phyloP scores from a whole-genome alignment of 306 rosid genomes.

The Canavalia gladiata region DNA sequence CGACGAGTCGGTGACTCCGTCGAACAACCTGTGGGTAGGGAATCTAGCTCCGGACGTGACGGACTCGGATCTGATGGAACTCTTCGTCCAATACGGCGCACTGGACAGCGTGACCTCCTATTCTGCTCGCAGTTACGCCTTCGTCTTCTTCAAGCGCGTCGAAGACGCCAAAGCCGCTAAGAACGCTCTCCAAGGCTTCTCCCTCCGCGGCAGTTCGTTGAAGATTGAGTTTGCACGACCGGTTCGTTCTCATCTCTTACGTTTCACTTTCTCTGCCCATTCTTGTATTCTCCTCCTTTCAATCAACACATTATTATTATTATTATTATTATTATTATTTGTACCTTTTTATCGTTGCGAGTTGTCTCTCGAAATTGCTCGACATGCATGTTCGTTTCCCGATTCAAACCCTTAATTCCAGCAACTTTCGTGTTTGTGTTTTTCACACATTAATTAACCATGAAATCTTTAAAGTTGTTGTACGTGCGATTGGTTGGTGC shows the following conservation, averaged over 20 bases:
- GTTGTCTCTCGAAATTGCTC: background rate
- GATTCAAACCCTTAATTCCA: slow-evolving; percentile 23
- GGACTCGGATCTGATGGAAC: slow-evolving; percentile 82
- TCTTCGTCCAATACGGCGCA: slow-evolving; percentile 83
- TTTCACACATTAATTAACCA: background rate
- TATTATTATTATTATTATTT: background rate
- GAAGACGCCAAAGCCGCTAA: slow-evolving; percentile 96
- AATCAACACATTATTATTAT: background rate
- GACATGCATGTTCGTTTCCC: background rate
- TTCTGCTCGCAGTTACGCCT: slow-evolving; percentile 86
- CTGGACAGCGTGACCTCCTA: slow-evolving; percentile 86
- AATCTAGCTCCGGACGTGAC: slow-evolving; percentile 79
- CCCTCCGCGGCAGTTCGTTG: slow-evolving; percentile 66
- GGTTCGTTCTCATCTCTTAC: slow-evolving; percentile 80
- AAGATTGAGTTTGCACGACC: slow-evolving; percentile 97
- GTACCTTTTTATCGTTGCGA: background rate
- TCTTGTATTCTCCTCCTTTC: slow-evolving; percentile 36
- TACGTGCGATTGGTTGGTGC: background rate
- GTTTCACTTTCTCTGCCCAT: slow-evolving; percentile 22
- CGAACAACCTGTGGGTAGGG: slow-evolving; percentile 95
- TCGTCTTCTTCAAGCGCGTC: slow-evolving; percentile 79
- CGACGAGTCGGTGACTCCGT: slow-evolving; percentile 64
- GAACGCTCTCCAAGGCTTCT: slow-evolving; percentile 74
- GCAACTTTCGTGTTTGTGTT: background rate
- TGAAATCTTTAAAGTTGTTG: background rate